phyloP scores from a whole-genome alignment of 73 alveolate species.

The Tetrahymena malaccensis region DNA sequence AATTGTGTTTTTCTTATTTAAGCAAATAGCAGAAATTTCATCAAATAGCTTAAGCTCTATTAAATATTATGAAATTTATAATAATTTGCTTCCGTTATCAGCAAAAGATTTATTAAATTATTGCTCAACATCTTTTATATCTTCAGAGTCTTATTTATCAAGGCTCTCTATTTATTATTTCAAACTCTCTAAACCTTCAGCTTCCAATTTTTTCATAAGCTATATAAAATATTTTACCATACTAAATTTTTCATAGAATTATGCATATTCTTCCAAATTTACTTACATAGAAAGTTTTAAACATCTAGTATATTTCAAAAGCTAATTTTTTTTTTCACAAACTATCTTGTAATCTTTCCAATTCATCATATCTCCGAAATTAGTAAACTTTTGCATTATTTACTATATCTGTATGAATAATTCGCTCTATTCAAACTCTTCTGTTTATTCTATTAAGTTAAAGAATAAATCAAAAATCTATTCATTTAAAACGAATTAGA shows the following conservation, averaged over 20 bases:
- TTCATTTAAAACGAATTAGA: too few species aligned
- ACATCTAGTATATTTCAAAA: background rate
- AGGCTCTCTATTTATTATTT: background rate
- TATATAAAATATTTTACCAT: too few species aligned
- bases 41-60: background rate
- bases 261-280: background rate
- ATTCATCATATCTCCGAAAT: too few species aligned
- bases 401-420: background rate
- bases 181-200: background rate
- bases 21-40: background rate
- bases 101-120: too few species aligned
- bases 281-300: background rate
- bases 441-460: too few species aligned
- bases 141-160: background rate
- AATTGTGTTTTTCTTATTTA: background rate
- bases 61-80: background rate
- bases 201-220: background rate
- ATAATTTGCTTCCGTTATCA: background rate
- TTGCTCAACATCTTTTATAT: background rate
- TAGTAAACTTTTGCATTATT: background rate
- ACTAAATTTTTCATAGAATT: too few species aligned
- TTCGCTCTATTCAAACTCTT: background rate
- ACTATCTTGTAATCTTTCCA: background rate
- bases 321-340: background rate
- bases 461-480: too few species aligned